A percentile compares a stretch with the other conserved stretches of the same genome.
Conservation (phyloP, 495 filamentous ascomycete species). For the Xylaria acuta region DNA sequence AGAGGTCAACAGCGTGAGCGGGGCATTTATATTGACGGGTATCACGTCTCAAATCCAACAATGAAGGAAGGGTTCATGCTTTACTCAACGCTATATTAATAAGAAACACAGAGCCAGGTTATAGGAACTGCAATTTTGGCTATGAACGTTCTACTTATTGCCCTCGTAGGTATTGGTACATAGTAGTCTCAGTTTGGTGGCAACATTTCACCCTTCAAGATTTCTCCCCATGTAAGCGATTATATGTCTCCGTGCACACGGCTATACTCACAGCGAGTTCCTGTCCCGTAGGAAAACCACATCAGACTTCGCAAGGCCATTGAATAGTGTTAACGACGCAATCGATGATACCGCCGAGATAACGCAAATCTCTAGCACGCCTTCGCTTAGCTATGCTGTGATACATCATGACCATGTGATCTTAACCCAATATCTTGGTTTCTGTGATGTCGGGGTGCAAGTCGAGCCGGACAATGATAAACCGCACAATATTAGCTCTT, state of each 20-base stretch:
- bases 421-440: neutral
- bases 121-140: too few species aligned
- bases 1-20: too few species aligned
- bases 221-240: neutral
- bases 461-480: neutral
- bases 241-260: neutral
- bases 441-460: slow-evolving; percentile 2
- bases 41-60: too few species aligned
- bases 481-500: neutral
- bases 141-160: too few species aligned
- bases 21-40: too few species aligned
- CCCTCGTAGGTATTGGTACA: too few species aligned
- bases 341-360: neutral
- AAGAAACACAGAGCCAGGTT: too few species aligned
- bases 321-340: neutral
- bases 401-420: neutral
- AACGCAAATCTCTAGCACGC: neutral
- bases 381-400: neutral
- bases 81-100: too few species aligned
- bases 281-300: neutral
- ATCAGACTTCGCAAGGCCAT: neutral
- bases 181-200: too few species aligned
- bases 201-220: neutral
- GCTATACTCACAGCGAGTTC: neutral
- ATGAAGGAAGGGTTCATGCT: too few species aligned